These are phyloP conservation scores for Ceratorhiza oryzae-sativae DNA, from an alignment of 1,284 basidiomycete genomes.

Conservation along the genomic window DNA sequence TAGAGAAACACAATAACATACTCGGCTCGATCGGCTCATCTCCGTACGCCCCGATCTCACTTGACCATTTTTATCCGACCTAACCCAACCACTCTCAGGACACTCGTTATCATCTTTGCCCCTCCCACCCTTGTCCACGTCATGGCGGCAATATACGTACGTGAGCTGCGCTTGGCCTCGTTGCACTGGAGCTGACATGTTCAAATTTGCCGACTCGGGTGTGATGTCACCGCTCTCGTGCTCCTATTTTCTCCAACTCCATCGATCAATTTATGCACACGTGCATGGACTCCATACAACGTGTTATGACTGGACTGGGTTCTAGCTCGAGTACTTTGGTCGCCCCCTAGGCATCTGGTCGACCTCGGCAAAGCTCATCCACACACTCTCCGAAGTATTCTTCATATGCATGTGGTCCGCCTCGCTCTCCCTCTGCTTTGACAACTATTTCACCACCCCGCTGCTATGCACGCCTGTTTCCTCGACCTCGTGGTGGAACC, in stretches of 20 bases:
- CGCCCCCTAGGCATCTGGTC: constrained; percentile 89
- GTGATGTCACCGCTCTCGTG: not conserved
- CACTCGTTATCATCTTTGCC: constrained; percentile 86
- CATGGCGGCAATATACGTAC: constrained; percentile 80
- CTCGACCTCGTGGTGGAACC: constrained; percentile 72
- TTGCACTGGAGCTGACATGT: not conserved
- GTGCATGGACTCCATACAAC: too few relatives aligned
- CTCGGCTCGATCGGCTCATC: constrained; percentile 82
- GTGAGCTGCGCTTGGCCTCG: constrained; percentile 49
- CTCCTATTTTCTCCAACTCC: not conserved
- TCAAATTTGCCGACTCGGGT: not conserved
- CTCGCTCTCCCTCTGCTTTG: constrained; percentile 84
- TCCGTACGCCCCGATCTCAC: constrained; percentile 61
- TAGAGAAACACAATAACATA: constrained; percentile 61
- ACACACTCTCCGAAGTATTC: constrained; percentile 81
- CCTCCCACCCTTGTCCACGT: constrained; percentile 87
- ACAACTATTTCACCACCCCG: constrained; percentile 89
- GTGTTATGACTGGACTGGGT: not conserved
- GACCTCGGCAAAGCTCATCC: constrained; percentile 79
- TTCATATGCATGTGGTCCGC: constrained; percentile 94
- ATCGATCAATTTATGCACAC: not conserved
- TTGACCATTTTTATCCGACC: not conserved
- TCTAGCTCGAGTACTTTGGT: constrained; percentile 86
- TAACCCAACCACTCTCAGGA: constrained; percentile 60
- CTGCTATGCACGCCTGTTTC: constrained; percentile 73